These are phyloP conservation scores for Cryptosporidium felis DNA, from an alignment of 169 alveolate genomes.

Conservation along the genomic window DNA sequence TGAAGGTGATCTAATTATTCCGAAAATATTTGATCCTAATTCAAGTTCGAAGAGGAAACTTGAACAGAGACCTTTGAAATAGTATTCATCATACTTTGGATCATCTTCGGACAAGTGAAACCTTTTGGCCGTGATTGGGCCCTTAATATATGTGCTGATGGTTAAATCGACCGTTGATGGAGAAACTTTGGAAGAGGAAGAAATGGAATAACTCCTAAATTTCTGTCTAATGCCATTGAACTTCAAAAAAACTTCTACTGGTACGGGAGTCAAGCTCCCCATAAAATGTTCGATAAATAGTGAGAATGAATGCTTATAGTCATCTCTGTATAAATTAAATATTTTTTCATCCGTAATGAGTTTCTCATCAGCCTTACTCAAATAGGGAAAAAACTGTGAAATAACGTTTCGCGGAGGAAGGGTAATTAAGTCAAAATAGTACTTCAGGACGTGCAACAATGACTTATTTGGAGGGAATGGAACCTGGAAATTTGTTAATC, in stretches of 20 bases:
- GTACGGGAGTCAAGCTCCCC: constrained; percentile 23
- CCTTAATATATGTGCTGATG: constrained; percentile 17
- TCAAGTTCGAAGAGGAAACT: constrained; percentile 13
- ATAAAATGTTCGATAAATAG: constrained; percentile 1
- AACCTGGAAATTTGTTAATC: not conserved
- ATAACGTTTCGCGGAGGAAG: constrained; percentile 6
- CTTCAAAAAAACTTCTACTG: constrained; percentile 23
- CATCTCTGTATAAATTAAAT: not conserved
- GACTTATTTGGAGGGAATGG: constrained; percentile 33
- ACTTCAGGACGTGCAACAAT: not conserved
- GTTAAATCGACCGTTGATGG: constrained; percentile 15
- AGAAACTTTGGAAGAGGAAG: constrained; percentile 27
- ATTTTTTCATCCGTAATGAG: not conserved
- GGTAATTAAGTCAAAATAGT: constrained; percentile 35
- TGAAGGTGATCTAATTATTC: constrained; percentile 8
- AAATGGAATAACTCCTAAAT: constrained; percentile 59
- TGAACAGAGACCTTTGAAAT: constrained; percentile 30
- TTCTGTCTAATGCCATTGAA: constrained; percentile 45
- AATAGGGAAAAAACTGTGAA: constrained; percentile 56
- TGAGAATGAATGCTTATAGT: not conserved
- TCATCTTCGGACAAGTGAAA: not conserved
- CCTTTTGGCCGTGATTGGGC: not conserved
- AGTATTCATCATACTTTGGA: not conserved
- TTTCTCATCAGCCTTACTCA: not conserved
- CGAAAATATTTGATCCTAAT: not conserved